Evolutionary conservation across 495 filamentous ascomycete species (phyloP), one percentile per base, ranked within the genome.

Genomic region (Aspergillus leporis): DNA sequence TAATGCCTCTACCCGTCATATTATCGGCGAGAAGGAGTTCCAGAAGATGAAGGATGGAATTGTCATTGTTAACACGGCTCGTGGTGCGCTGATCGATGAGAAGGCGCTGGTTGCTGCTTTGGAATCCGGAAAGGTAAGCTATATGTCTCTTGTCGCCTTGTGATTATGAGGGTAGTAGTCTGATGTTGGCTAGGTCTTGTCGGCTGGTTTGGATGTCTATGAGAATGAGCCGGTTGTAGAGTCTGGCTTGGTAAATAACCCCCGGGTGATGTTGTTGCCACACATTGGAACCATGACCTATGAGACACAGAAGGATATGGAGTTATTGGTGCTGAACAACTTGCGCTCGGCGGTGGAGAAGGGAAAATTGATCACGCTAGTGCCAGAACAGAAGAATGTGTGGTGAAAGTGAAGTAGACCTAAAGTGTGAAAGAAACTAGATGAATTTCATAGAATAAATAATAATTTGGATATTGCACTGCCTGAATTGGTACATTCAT

Each of bases 21-120:
- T 87, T 51, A 86, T 93, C 58, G 85, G 82, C 48, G 79, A 76
- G 16, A 78, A 79, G 48, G 81, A 91, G 62, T 81, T 93, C 62
- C 71, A 69, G 55, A 82, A 87, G 68, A 87, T 93, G 81, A 92
- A 91, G 67, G 81, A 83, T 61, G 90, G 91, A 13, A 84, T 89
- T 14, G 89, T 91, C 65, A 81, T 93, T 53, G 84, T 93, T 16
- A 95, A 95, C 67, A 93, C 92, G 3, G 90, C 91, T 5, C 83
- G 91, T 6, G 91, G 91, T 21, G 88, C 88, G 31, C 74, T 91
- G 56, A 85, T 93, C 38, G 87, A 95, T 63, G 91, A 95, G 79
- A 75, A 81, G 63, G 89, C 87, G 14, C 83, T 92, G 21, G 90
- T 90, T 9, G 77, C 80, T 22, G 88, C 89, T 0, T 72, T 93